Evolutionary conservation across 192 early-diverging fungal genomes (phyloP).

Genomic region (Martensiomyces pterosporus): DNA sequence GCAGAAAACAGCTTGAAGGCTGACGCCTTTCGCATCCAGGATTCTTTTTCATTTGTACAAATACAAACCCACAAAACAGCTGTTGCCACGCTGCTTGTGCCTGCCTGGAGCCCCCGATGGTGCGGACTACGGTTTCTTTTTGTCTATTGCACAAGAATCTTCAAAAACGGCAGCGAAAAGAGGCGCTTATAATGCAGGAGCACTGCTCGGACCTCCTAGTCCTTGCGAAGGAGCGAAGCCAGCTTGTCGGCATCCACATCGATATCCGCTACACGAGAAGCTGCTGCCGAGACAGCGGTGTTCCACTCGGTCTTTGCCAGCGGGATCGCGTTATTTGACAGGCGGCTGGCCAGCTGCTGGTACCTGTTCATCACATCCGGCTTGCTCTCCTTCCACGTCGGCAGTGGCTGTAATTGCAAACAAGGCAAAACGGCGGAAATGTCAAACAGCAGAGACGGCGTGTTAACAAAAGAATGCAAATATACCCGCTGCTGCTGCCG

Average conservation of each 20-base stretch:
- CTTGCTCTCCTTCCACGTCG: conserved; percentile 15
- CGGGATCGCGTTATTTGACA: conserved; percentile 33
- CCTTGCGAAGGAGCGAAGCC: not conserved
- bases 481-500: too few relatives aligned
- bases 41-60: too few relatives aligned
- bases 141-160: not conserved
- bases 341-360: conserved; percentile 18
- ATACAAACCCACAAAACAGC: too few relatives aligned
- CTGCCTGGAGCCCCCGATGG: too few relatives aligned
- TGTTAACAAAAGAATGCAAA: too few relatives aligned
- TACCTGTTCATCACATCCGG: conserved; percentile 23
- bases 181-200: not conserved
- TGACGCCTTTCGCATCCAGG: too few relatives aligned
- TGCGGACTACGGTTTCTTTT: too few relatives aligned
- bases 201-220: not conserved
- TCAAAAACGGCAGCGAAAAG: too few relatives aligned
- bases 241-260: conserved; percentile 19
- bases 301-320: conserved; percentile 46
- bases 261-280: conserved; percentile 7
- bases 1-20: too few relatives aligned
- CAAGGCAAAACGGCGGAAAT: not conserved
- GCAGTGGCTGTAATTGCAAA: not conserved
- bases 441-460: too few relatives aligned
- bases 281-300: conserved; percentile 9
- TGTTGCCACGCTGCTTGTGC: too few relatives aligned